These are phyloP conservation scores for Debaryomycetaceae sp. DNA, from an alignment of 1,139 yeast genomes.

Conservation along the genomic window DNA sequence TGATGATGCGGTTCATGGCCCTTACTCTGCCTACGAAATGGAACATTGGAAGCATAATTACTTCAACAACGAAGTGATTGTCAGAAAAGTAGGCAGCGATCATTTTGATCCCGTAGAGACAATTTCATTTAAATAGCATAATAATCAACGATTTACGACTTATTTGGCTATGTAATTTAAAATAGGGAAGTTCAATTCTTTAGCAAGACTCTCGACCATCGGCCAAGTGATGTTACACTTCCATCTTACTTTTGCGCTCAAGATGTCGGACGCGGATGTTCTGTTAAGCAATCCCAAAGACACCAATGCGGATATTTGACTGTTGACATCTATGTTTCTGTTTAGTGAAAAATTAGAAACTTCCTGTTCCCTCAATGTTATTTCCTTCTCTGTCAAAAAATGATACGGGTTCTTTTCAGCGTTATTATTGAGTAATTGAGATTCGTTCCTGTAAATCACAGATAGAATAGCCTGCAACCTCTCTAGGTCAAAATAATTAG, in stretches of 20 bases:
- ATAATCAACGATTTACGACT: background rate
- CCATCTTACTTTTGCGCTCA: conserved; percentile 65
- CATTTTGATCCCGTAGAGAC: conserved; percentile 25
- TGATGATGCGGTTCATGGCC: conserved; percentile 52
- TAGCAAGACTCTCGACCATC: conserved; percentile 47
- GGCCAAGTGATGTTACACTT: conserved; percentile 57
- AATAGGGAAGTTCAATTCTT: conserved; percentile 53
- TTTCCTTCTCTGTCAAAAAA: conserved; percentile 28
- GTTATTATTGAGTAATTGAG: conserved; percentile 26
- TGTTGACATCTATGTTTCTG: conserved; percentile 47
- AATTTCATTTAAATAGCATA: conserved; percentile 18
- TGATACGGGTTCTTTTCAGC: conserved; percentile 25
- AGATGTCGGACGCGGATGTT: conserved; percentile 50
- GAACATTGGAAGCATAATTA: conserved; percentile 55
- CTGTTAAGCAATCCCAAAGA: conserved; percentile 52
- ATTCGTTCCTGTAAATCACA: conserved; percentile 48
- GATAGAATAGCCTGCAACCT: conserved; percentile 64
- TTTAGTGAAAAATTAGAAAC: conserved; percentile 30
- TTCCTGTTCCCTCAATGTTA: conserved; percentile 29
- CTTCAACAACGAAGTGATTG: conserved; percentile 49
- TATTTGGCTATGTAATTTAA: conserved; percentile 43
- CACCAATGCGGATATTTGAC: conserved; percentile 59
- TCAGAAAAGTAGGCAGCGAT: conserved; percentile 31
- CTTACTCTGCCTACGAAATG: conserved; percentile 56
- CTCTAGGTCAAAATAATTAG: conserved; percentile 65